Base-by-base conservation (phyloP, 2,329 filamentous ascomycete genomes). In the Calonectria leucothoes region DNA sequence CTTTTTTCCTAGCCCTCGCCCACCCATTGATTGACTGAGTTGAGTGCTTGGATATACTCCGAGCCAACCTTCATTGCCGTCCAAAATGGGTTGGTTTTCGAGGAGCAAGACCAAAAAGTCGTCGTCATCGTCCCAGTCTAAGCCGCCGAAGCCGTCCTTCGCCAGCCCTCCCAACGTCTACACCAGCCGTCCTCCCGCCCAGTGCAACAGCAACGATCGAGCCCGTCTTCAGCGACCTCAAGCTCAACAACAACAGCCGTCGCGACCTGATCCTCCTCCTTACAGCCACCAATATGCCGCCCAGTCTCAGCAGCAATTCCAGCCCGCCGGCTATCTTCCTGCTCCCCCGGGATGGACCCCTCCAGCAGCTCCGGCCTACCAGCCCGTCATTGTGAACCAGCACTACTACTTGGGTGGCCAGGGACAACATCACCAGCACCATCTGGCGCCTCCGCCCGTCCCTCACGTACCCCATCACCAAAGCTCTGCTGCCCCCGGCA, bases 381-480 rank as follows among this genome's bases (percentile, higher is more conserved):
- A 78, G 7, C 78, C 87, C 10, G 86, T 90, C 67, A 84, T 90
- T 33, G 87, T 90, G 63, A 89, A 89, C 73, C 88, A 90, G 72
- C 84, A 90, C 75, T 89, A 89, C 78, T 89, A 90, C 75, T 77
- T 89, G 57, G 74, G 70, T 10, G 63, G 45, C 3, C 72, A 63
- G n/a, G 48, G 59, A 45, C 35, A 59, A 7, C 37, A 64, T 33
- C 59, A 64, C 11, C 59, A 64, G 39, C 59, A 64, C 20, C 39
- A 64, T 17, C 20, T 48, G 37, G 39, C 59, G 25, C 59, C 59
- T 33, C 59, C 59, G 39, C 59, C 59, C 15, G 25, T 48, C 31
- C 59, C 59, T 45, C 59, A 64, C n/a, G 23, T 61, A 71, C 74
- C 52, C 4, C 69, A 61, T 6, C 42, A 27, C 17, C 59, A 64